Percentiles rank a stretch among this genome's conserved stretches.
These are phyloP conservation scores for Crucibulum cyathiforme DNA, from an alignment of 1,284 basidiomycete species.

Conservation along the genomic window DNA sequence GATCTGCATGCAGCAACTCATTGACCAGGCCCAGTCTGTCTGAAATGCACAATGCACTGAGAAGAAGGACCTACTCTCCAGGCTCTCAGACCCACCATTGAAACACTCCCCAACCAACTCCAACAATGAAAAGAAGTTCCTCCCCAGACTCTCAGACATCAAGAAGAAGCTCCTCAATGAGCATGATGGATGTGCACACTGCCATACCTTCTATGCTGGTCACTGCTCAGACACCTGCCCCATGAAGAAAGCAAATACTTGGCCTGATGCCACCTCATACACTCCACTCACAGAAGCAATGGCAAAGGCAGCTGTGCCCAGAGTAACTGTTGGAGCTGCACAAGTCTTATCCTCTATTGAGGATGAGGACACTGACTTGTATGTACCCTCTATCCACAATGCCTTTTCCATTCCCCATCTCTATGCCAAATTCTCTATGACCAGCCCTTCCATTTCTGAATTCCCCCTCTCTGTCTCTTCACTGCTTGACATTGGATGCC, in stretches of 20 bases:
- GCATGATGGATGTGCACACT: neutral
- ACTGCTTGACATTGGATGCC: slow-evolving; percentile 15
- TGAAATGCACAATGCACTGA: neutral
- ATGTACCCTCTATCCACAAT: neutral
- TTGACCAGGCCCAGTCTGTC: neutral
- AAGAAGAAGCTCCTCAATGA: neutral
- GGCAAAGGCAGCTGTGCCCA: slow-evolving; percentile 5
- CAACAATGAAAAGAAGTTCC: neutral
- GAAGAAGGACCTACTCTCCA: neutral
- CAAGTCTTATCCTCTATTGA: neutral
- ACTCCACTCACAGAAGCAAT: slow-evolving; percentile 11
- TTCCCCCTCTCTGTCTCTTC: slow-evolving; percentile 6
- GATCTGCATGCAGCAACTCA: neutral
- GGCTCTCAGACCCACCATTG: neutral
- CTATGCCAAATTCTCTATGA: slow-evolving; percentile 4
- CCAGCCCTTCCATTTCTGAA: slow-evolving; percentile 9
- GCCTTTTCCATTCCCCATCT: slow-evolving; percentile 8
- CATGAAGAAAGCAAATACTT: slow-evolving; percentile 7
- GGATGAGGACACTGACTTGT: slow-evolving; percentile 5
- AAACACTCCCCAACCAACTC: neutral
- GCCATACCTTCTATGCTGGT: slow-evolving; percentile 13
- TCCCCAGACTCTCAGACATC: neutral
- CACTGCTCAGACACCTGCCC: slow-evolving; percentile 12
- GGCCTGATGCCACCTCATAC: slow-evolving; percentile 10
- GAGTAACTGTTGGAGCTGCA: neutral